Percentiles rank a stretch among this genome's conserved stretches.
phyloP scores from a whole-genome alignment of 2,329 filamentous ascomycete genomes.

The Fusarium sp. region DNA sequence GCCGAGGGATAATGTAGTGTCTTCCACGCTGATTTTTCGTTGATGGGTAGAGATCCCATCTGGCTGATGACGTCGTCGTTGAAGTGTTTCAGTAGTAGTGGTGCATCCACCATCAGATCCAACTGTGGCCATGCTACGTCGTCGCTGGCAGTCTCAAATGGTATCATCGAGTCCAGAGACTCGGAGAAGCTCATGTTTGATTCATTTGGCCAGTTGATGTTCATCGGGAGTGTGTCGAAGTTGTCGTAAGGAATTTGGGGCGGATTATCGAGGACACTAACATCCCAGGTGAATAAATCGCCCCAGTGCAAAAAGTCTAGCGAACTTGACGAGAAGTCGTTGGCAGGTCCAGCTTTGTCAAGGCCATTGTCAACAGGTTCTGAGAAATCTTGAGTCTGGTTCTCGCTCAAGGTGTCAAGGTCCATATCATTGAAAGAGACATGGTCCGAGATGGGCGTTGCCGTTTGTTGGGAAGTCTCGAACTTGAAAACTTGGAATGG shows the following conservation, averaged over 20 bases:
- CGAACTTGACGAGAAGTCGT: slow-evolving; percentile 11
- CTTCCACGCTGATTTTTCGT: slow-evolving; percentile 44
- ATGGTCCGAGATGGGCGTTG: slow-evolving; percentile 26
- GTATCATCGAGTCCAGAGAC: slow-evolving; percentile 2
- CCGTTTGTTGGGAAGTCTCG: slow-evolving; percentile 5
- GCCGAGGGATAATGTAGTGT: slow-evolving; percentile 41
- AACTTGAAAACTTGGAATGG: slow-evolving; percentile 44
- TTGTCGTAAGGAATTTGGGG: slow-evolving; percentile 23
- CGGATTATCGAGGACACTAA: slow-evolving; percentile 38
- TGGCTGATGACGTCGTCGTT: slow-evolving; percentile 45
- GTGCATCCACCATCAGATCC: slow-evolving; percentile 39
- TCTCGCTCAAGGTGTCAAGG: slow-evolving; percentile 22
- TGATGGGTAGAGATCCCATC: slow-evolving; percentile 45
- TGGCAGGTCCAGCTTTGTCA: accelerated
- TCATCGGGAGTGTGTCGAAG: slow-evolving; percentile 18
- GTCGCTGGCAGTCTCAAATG: slow-evolving; percentile 1
- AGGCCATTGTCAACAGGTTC: slow-evolving; percentile 3
- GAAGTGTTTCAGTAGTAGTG: slow-evolving; percentile 38
- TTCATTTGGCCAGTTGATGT: slow-evolving; percentile 30
- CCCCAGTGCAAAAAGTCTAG: slow-evolving; percentile 43
- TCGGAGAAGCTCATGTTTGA: slow-evolving; percentile 24
- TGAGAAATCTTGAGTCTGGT: slow-evolving; percentile 10
- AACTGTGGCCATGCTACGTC: slow-evolving; percentile 37
- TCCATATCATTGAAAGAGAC: slow-evolving; percentile 30
- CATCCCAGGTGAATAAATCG: slow-evolving; percentile 45